These are phyloP conservation scores for Carex parvula DNA, from an alignment of 176 grass and related monocot species.

Conservation along the genomic window DNA sequence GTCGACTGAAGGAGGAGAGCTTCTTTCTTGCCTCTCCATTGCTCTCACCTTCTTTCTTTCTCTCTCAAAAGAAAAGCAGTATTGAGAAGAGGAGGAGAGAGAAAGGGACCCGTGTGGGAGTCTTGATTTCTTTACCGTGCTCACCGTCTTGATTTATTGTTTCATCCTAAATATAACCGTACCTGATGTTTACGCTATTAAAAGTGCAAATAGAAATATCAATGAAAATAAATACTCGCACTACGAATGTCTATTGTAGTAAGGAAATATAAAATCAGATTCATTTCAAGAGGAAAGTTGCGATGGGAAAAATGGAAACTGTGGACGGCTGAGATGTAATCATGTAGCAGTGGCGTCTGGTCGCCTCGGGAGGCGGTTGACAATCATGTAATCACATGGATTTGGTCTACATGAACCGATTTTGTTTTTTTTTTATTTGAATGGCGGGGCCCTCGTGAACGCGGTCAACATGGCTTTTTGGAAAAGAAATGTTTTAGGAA, in stretches of 20 bases:
- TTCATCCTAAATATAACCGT: background rate
- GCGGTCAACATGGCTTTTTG: background rate
- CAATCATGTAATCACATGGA: background rate
- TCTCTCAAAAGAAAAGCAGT: constrained; percentile 6
- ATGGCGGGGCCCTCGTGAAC: background rate
- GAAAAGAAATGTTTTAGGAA: constrained; percentile 15
- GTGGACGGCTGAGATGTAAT: constrained; percentile 13
- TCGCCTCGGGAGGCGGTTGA: constrained; percentile 22
- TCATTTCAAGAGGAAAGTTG: background rate
- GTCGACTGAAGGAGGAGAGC: background rate
- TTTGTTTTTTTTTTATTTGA: background rate
- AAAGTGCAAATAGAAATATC: background rate
- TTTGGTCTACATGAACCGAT: background rate
- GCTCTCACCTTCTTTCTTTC: constrained; percentile 5
- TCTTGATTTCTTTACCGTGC: background rate
- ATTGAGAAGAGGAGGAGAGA: background rate
- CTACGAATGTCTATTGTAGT: background rate
- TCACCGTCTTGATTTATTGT: background rate
- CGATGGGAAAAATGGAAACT: background rate
- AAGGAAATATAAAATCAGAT: background rate
- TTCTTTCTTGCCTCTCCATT: constrained; percentile 23
- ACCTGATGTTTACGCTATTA: background rate
- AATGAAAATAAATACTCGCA: background rate
- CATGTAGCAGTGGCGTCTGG: background rate
- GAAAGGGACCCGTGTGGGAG: background rate